Percentiles rank a stretch among this genome's conserved stretches.
These are phyloP conservation scores for Shiraia sp. DNA, from an alignment of 2,329 filamentous ascomycete genomes.

Conservation along the genomic window DNA sequence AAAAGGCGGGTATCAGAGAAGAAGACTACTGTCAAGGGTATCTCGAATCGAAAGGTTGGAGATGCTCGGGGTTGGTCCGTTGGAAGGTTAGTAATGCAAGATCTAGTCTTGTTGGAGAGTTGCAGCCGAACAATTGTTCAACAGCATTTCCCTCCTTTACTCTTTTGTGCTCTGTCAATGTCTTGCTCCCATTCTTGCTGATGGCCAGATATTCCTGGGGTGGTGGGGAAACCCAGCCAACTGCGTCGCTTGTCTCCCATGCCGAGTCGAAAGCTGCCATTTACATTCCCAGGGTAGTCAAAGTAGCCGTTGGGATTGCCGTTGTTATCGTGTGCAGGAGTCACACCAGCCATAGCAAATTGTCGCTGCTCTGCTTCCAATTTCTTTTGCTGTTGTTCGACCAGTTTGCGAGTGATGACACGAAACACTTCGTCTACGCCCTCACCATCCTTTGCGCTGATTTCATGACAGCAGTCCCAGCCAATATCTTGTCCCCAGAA, in stretches of 20 bases:
- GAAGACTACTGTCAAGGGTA: slow-evolving; percentile 16
- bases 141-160: slow-evolving; percentile 42
- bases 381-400: slow-evolving; percentile 69
- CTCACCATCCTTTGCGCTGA: slow-evolving; percentile 90
- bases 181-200: slow-evolving; percentile 42
- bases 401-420: slow-evolving; percentile 81
- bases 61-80: not conserved
- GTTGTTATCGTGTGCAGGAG: slow-evolving; percentile 46
- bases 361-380: slow-evolving; percentile 55
- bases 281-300: slow-evolving; percentile 52
- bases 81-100: not conserved
- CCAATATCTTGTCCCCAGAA: slow-evolving; percentile 93
- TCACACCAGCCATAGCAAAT: slow-evolving; percentile 48
- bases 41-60: slow-evolving; percentile 15
- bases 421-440: slow-evolving; percentile 96
- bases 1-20: slow-evolving; percentile 13
- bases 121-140: slow-evolving; percentile 12
- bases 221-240: slow-evolving; percentile 65
- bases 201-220: slow-evolving; percentile 37
- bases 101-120: not conserved
- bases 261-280: slow-evolving; percentile 64
- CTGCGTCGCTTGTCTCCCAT: slow-evolving; percentile 66
- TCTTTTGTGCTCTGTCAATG: slow-evolving; percentile 33
- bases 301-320: slow-evolving; percentile 51
- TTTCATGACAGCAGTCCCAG: slow-evolving; percentile 97